Base-by-base conservation (phyloP, 2,329 filamentous ascomycete species). In the Ophiostoma ips region DNA sequence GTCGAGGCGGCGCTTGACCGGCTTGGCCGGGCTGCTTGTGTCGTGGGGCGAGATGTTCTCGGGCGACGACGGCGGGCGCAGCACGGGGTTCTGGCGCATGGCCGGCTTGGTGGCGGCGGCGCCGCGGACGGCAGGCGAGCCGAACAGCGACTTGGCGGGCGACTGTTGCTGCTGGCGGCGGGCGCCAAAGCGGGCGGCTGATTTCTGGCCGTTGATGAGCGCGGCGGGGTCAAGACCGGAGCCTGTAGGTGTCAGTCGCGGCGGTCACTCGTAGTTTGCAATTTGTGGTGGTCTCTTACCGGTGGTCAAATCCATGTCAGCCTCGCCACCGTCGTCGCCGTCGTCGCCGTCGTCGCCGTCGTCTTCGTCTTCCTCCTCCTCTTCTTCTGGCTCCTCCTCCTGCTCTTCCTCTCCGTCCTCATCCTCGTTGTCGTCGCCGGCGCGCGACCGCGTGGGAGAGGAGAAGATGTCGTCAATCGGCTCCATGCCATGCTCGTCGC, bases 401-500 rank as follows among this genome's bases (percentile, higher is more conserved):
- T 64, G 62, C 3, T 61, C 58, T 10, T 61, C 58, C n/a, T 62
- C 59, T 15, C 61, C 54, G 59, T 65, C 59, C 47, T 56, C 40
- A 45, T 58, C 53, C 30, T 58, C 55, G 54, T 59, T 54, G 43
- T 48, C 57, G 64, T 54, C 50, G 21, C 35, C 49, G n/a, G 37
- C 48, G 45, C 49, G 57, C 58, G 52, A 54, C 55, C 81, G 84
- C 56, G 79, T 76, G 13, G 89, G 88, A 18, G 89, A 95, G 9
- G 89, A 95, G 65, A 95, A 95, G 56, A 96, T 79, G 57, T 79
- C 79, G 34, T 90, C 85, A 52, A 95, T 76, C 34, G 86, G 83
- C 63, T 95, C 87, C 71, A 98, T 81, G 64, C 90, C 92, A 72
- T 95, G 73, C 63, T 94, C 88, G 67, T 96, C 90, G 67, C 87